These are phyloP conservation scores for Physaria fendleri DNA, from an alignment of 345 rosid genomes.

Conservation along the genomic window DNA sequence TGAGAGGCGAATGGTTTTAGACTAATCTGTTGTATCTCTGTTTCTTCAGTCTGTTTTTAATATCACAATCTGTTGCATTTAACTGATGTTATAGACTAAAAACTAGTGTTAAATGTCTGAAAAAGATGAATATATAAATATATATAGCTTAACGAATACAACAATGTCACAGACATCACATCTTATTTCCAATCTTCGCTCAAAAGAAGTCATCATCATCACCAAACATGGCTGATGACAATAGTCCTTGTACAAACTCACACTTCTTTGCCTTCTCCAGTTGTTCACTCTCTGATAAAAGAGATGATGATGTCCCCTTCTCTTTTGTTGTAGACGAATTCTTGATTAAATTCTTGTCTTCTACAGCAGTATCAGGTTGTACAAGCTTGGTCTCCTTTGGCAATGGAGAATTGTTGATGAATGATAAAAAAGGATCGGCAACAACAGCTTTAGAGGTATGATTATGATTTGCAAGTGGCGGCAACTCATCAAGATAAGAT, in stretches of 20 bases:
- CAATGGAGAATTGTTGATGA: constrained; percentile 18
- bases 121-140: constrained; percentile 2
- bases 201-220: constrained; percentile 25
- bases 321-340: neutral
- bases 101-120: constrained; percentile 10
- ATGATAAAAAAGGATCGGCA: constrained; percentile 14
- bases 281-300: constrained; percentile 46
- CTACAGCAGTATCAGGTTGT: constrained; percentile 13
- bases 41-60: too few species aligned
- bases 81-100: too few species aligned
- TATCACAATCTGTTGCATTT: too few species aligned
- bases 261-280: constrained; percentile 58
- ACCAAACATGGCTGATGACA: constrained; percentile 51
- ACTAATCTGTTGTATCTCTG: too few species aligned
- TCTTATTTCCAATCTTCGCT: neutral
- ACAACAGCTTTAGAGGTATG: constrained; percentile 7
- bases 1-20: constrained; percentile 56
- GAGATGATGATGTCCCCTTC: constrained; percentile 13
- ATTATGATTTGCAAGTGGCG: constrained; percentile 1
- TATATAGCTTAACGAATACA: constrained; percentile 13
- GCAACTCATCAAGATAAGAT: constrained; percentile 9
- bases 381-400: constrained; percentile 15
- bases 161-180: constrained; percentile 15
- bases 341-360: neutral
- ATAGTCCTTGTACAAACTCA: constrained; percentile 57